Percentiles rank a stretch among this genome's conserved stretches.
Conservation (phyloP, 108 stramenopile genomes). For the Nitzschia putrida region DNA sequence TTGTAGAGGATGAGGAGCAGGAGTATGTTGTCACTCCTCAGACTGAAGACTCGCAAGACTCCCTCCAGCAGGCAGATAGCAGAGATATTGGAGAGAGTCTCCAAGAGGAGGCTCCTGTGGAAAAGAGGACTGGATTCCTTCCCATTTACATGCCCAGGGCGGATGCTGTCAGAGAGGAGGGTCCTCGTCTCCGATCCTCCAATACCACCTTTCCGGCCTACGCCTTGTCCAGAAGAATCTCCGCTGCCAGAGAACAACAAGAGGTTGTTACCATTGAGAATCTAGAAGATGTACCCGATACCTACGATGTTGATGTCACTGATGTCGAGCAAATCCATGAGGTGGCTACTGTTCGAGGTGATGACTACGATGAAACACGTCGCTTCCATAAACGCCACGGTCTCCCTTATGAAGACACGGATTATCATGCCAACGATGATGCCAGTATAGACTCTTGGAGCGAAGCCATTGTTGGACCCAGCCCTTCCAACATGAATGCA, state of each 20-base stretch:
- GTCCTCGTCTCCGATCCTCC: no score
- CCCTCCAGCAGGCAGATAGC: no score
- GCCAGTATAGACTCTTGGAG: slow-evolving; percentile 26
- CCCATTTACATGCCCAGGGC: slow-evolving; percentile 16
- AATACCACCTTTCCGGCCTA: background rate
- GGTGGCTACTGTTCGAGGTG: slow-evolving; percentile 7
- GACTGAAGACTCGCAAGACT: no score
- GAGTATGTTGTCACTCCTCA: no score
- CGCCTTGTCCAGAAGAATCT: background rate
- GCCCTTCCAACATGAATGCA: background rate
- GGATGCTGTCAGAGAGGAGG: background rate
- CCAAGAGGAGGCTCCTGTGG: no score
- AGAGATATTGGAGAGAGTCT: no score
- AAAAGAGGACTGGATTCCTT: background rate
- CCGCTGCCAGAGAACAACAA: background rate
- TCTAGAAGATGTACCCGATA: slow-evolving; percentile 4
- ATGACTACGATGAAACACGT: slow-evolving; percentile 3
- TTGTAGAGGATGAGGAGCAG: no score
- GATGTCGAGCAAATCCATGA: slow-evolving; percentile 23
- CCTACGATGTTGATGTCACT: slow-evolving; percentile 19
- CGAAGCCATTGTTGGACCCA: slow-evolving; percentile 6
- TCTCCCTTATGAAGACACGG: slow-evolving; percentile 36
- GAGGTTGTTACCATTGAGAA: background rate
- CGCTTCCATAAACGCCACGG: slow-evolving; percentile 17
- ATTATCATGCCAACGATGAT: slow-evolving; percentile 24